Evolutionary conservation across 1,284 basidiomycete species (phyloP), one percentile per base, ranked within the genome.

Genomic region (Malassezia restricta): DNA sequence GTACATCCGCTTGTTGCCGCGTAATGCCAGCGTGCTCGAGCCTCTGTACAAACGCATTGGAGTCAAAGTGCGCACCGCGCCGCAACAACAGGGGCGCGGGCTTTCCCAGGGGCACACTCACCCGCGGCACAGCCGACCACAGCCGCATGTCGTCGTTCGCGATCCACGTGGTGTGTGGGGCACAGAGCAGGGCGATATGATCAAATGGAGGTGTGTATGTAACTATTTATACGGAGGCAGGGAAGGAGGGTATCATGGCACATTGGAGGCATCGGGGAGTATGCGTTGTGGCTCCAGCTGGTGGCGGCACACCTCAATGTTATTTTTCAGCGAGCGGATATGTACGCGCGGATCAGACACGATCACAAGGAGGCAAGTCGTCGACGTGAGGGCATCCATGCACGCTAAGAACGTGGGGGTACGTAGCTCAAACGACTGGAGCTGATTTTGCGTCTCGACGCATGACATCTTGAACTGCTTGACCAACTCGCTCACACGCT

Each of bases 401-500:
- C 94, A 87, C 2, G 90, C 87, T 0, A 86, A 86, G 66, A 87
- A 91, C 32, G 55, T 57, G 14, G 56, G 56, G 4, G 68, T 64
- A n/a, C 65, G 69, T 37, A 75, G 62, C 37, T 75, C 64, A 15
- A 74, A 56, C 8, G 66, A 66, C 49, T 74, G 66, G 33, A 73
- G 71, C 1, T 49, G 47, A 31, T 55, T 39, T 27, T 50, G 57
- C 46, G 14, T 61, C 56, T 81, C 85, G 11, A 63, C 39, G 75
- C 89, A 94, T 11, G 86, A 83, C 63, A 87, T 82, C 68, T 94
- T 90, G 78, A 96, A 94, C 3, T 83, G 82, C 75, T 96, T 96
- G 76, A 96, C 84, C 54, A 95, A 81, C 73, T 95, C 89, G 6
- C 86, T 90, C 28, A 92, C 91, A 58, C 90, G 86, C 76, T 96